Evolutionary conservation across 495 filamentous ascomycete species (phyloP).

Genomic region (Aspergillus egyptiacus): DNA sequence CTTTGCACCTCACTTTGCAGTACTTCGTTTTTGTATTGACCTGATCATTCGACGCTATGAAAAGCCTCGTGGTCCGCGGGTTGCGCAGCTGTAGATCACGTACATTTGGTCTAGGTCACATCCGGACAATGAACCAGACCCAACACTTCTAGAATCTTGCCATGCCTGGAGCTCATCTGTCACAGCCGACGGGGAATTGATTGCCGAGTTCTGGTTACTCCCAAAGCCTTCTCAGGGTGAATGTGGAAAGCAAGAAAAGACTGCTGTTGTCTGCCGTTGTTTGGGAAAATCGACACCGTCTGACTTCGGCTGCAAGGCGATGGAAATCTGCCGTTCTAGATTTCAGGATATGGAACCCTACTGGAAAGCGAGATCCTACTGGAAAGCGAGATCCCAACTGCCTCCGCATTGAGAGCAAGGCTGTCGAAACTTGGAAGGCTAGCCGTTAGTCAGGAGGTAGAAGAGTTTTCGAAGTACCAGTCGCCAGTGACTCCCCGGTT

Average conservation of each 20-base stretch:
- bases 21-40: not conserved
- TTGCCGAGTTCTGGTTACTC: slow-evolving; percentile 1
- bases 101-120: slow-evolving; percentile 7
- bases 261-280: not conserved
- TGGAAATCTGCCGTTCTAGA: slow-evolving; percentile 5
- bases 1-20: not conserved
- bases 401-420: slow-evolving; percentile 7
- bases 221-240: not conserved
- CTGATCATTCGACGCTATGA: not conserved
- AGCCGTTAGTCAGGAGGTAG: not conserved
- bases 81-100: not conserved
- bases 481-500: not conserved
- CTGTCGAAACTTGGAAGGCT: not conserved
- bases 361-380: not conserved
- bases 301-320: not conserved
- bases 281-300: not conserved
- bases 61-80: slow-evolving; percentile 7
- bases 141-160: slow-evolving; percentile 4
- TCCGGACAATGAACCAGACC: not conserved
- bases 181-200: slow-evolving; percentile 8
- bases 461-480: not conserved
- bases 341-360: slow-evolving; percentile 1
- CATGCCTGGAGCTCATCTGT: not conserved
- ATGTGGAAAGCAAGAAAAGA: not conserved
- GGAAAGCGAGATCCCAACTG: slow-evolving; percentile 5